A percentile compares a stretch with the other conserved stretches of the same genome.
phyloP scores from a whole-genome alignment of 163 green algal species.

The Volvox carteri region DNA sequence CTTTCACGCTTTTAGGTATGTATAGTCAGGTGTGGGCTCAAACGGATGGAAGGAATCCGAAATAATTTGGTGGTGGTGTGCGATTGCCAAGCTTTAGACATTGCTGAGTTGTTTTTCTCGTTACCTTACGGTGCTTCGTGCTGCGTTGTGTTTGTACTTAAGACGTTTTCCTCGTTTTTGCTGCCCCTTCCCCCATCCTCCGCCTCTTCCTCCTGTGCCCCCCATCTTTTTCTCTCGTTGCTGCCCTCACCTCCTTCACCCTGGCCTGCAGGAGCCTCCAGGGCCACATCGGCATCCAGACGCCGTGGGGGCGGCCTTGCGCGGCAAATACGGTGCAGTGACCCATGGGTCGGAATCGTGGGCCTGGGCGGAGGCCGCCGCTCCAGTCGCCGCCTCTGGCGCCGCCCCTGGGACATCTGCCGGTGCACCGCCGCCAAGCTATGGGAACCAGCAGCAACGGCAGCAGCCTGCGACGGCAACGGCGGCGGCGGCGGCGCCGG shows the following conservation, averaged over 20 bases:
- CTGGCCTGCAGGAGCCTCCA: constrained; percentile 29
- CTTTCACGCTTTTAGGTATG: no score
- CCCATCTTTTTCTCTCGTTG: background rate
- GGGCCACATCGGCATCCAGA: constrained; percentile 20
- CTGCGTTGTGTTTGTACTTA: no score
- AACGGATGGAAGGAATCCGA: no score
- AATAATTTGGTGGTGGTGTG: no score
- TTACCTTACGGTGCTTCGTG: no score
- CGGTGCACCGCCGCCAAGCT: background rate
- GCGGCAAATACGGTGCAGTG: constrained; percentile 46
- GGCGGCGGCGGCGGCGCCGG: background rate
- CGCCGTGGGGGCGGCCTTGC: background rate
- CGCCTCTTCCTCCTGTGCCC: background rate
- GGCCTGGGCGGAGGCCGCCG: background rate
- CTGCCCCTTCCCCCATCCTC: no score
- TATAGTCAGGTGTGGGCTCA: no score
- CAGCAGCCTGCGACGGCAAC: background rate
- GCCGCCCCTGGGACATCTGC: no score
- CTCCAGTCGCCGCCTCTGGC: background rate
- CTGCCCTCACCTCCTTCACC: background rate
- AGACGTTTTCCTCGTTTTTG: no score
- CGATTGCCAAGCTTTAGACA: no score
- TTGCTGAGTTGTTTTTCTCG: no score
- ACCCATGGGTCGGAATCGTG: constrained; percentile 1
- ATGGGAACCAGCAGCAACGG: background rate